A percentile compares a stretch with the other conserved stretches of the same genome.
phyloP scores from a whole-genome alignment of 2,329 filamentous ascomycete genomes.

The Fusarium gaditjirri region DNA sequence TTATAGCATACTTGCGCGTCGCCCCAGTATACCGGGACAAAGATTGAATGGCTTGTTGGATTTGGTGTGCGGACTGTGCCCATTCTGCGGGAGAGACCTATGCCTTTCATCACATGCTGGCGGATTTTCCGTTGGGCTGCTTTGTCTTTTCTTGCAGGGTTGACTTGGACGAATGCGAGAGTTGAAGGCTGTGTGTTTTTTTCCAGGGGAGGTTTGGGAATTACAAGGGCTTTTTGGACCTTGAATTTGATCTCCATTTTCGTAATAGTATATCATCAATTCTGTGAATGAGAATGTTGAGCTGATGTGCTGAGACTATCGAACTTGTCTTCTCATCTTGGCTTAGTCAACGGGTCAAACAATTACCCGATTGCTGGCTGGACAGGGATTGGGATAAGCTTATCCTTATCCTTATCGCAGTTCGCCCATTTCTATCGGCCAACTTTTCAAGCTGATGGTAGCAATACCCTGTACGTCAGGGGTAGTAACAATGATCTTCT shows the following conservation, averaged over 20 bases:
- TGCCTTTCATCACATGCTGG: conserved; percentile 39
- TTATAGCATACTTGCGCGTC: conserved; percentile 32
- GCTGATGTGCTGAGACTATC: background rate
- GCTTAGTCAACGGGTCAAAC: background rate
- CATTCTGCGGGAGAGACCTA: conserved; percentile 26
- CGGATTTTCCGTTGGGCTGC: conserved; percentile 31
- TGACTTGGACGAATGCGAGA: conserved; percentile 28
- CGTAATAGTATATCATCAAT: background rate
- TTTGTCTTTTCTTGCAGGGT: conserved; percentile 24
- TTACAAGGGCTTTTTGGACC: background rate
- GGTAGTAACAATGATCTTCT: rapidly evolving
- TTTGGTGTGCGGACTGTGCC: background rate
- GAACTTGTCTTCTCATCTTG: background rate
- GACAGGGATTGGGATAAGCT: background rate
- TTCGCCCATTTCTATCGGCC: too few relatives aligned
- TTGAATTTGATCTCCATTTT: conserved; percentile 16
- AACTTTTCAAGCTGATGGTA: background rate
- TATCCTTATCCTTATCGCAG: background rate
- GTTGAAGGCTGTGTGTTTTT: background rate
- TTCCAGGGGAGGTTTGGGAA: background rate
- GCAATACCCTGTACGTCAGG: background rate
- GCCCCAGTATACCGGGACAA: conserved; percentile 29
- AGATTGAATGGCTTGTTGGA: background rate
- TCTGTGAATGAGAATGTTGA: background rate
- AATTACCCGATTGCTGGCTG: background rate